Evolutionary conservation across 352 stramenopile genomes (phyloP), one percentile per base, ranked within the genome.

Genomic region (Bremia lactucae): DNA sequence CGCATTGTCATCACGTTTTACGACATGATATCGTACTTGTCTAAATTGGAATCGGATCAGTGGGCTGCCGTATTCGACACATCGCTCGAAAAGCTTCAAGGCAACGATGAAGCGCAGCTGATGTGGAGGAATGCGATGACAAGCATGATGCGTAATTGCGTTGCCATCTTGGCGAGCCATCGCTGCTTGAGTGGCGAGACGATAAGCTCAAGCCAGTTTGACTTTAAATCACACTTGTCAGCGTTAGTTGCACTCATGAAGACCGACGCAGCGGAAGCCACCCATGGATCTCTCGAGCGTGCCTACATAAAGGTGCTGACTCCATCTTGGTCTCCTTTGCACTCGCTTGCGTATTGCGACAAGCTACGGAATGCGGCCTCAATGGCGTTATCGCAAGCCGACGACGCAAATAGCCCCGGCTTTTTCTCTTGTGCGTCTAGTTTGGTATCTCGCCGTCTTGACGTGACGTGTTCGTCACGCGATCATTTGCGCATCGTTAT

Each of bases 391-490:
- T 37, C 31, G 44, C 48, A 50, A 47, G 36, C 42, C 38, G 31
- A 64, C 50, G 29, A 52, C 40, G 35, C 28, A 18, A 29, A 61
- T 46, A 49, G 21, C 21, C 1, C n/a, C 37, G 20, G 45, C 31
- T 56, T 55, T 41, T 62, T 64, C 42, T 31, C 33, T 6, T 70
- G 60, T 46, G 31, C 24, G 4, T 38, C 44, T 25, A 59, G 56
- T 58, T 25, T 47, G 3, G 52, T 64, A 24, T 19, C 33, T 43
- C 48, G 41, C 38, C 60, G 42, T 28, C 28, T 70, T 4, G 28
- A 70, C 26, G 37, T 67, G 16, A 35, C 39, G 22, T 19, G 45
- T 43, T 62, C 42, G 28, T 66, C 60, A 3, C 24, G 55, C 36
- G 60, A 63, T 22, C 8, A 52, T 7, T 24, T 70, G 6, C 25